Evolutionary conservation across 2,329 filamentous ascomycete species (phyloP), one percentile per base, ranked within the genome.

Genomic region (Fusarium guadeloupense): DNA sequence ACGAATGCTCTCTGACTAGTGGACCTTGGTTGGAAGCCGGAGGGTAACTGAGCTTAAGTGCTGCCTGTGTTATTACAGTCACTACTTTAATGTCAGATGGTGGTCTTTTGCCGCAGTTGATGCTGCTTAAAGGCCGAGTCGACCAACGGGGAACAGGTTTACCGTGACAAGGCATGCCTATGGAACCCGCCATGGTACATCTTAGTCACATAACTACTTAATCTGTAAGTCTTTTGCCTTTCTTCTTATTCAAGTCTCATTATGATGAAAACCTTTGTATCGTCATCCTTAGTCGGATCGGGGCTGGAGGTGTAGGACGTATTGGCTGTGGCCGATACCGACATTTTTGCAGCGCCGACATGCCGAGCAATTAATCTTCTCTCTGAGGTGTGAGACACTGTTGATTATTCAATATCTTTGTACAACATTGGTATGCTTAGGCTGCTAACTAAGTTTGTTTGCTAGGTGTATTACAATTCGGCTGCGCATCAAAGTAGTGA

Each of bases 231-330:
- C 39, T 39, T 41, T 42, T 17, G 6, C 38, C 35, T 48, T 26
- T 38, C 4, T 26, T 40, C 48, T 39, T 6, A 16, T 28, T n/a
- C 35, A 45, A 23, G 14, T 43, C 62, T 57, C 55, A 61, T 59
- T 57, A 89, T 94, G 92, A 96, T 94, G 92, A 95, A 87, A 93
- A 82, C 76, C 76, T 84, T 79, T 60, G 68, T 93, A 93, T 93
- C 90, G 91, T 96, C 92, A 96, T 96, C 92, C 92, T 96, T 96
- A 96, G 91, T 82, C 92, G 85, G 88, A 96, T 76, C 72, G 58
- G 62, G 65, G 63, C 62, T 67, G 62, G 62, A 62, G 69, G 62
- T 62, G 66, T 59, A 77, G 42, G 75, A 77, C 56, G 68, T 67
- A 74, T 66, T 67, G 49, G 66, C 68, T 62, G 63, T 37, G 52